Percentiles rank a stretch among this genome's conserved stretches.
These are phyloP conservation scores for Aspergillus baeticus DNA, from an alignment of 495 filamentous ascomycete species.

Conservation along the genomic window DNA sequence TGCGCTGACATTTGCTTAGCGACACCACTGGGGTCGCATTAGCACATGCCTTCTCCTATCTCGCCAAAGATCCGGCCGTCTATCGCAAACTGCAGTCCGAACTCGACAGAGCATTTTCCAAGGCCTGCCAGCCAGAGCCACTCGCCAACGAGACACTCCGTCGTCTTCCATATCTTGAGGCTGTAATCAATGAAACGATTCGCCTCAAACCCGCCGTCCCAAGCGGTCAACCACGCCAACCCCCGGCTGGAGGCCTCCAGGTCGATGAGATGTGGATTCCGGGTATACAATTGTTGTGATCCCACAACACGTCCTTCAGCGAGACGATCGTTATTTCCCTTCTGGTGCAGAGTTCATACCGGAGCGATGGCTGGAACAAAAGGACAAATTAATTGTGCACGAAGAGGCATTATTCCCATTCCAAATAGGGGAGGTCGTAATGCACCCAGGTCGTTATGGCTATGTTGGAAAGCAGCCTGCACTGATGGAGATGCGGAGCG, in stretches of 20 bases:
- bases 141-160: constrained; percentile 13
- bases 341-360: constrained; percentile 48
- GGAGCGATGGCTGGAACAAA: constrained; percentile 46
- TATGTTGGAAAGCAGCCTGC: constrained; percentile 9
- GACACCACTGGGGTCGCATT: constrained; percentile 36
- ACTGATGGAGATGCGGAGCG: constrained; percentile 8
- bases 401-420: constrained; percentile 53
- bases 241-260: constrained; percentile 25
- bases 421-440: constrained; percentile 27
- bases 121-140: background rate
- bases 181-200: constrained; percentile 54
- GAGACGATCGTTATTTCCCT: constrained; percentile 35
- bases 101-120: constrained; percentile 11
- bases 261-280: constrained; percentile 29
- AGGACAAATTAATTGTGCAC: constrained; percentile 24
- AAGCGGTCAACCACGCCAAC: constrained; percentile 34
- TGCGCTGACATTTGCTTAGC: constrained; percentile 3
- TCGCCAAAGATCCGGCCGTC: constrained; percentile 27
- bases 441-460: background rate
- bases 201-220: constrained; percentile 49
- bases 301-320: constrained; percentile 32
- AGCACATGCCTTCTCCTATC: constrained; percentile 37
- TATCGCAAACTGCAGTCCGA: constrained; percentile 25
- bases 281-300: constrained; percentile 27
- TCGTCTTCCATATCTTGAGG: constrained; percentile 40